A percentile compares a stretch with the other conserved stretches of the same genome.
Evolutionary conservation across 164 flowering plant genomes (phyloP).

Genomic region (Saururus chinensis): DNA sequence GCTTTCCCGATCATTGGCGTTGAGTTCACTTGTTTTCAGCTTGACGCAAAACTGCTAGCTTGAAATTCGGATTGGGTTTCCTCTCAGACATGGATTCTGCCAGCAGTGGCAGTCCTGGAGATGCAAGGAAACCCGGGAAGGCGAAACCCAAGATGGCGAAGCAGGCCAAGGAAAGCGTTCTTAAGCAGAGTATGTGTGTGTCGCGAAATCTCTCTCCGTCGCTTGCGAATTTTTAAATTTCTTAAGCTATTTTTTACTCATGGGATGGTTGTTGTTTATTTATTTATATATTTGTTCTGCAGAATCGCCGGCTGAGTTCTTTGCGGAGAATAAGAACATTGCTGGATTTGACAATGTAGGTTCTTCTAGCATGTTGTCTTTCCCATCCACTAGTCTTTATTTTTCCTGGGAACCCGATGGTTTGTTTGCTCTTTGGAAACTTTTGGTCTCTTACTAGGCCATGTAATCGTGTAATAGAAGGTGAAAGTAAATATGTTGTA

Average conservation of each 20-base stretch:
- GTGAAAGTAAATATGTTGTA: no score
- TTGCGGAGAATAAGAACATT: slow-evolving; percentile 75
- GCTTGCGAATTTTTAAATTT: slow-evolving; percentile 14
- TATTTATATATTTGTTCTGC: slow-evolving; percentile 16
- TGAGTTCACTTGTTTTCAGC: background rate
- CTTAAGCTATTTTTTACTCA: no score
- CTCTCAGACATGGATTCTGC: slow-evolving; percentile 31
- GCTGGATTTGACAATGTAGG: slow-evolving; percentile 79
- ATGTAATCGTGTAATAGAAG: no score
- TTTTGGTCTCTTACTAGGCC: no score
- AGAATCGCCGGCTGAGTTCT: slow-evolving; percentile 99
- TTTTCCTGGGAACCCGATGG: no score
- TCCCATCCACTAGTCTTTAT: background rate
- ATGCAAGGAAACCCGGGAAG: slow-evolving; percentile 29
- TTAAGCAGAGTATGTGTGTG: slow-evolving; percentile 69
- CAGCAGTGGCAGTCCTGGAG: slow-evolving; percentile 41
- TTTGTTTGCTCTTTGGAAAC: no score
- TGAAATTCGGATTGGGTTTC: background rate
- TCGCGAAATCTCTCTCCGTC: background rate
- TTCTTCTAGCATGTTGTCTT: background rate
- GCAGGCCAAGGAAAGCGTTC: slow-evolving; percentile 57
- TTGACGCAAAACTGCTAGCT: background rate
- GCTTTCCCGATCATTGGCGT: no score
- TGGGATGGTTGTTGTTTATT: background rate
- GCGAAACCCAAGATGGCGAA: slow-evolving; percentile 41